These are phyloP conservation scores for Salix purpurea DNA, from an alignment of 345 rosid genomes.

Conservation along the genomic window DNA sequence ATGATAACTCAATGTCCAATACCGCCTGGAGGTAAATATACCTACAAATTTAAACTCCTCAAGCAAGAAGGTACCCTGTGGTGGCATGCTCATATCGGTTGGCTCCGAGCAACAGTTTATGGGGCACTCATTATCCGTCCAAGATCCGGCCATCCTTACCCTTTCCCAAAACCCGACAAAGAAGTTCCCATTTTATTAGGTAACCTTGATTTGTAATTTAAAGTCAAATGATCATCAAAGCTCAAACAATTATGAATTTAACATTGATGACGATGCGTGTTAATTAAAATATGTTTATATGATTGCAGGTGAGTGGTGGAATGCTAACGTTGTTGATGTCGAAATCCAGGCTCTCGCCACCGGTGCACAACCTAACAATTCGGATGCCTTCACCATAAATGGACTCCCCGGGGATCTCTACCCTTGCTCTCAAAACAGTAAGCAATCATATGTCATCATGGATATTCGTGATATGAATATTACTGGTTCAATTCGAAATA, in stretches of 20 bases:
- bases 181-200: slow-evolving; percentile 80
- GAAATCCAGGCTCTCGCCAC: slow-evolving; percentile 47
- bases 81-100: slow-evolving; percentile 86
- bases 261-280: neutral
- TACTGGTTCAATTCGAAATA: too few species aligned
- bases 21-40: slow-evolving; percentile 51
- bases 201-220: slow-evolving; percentile 17
- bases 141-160: slow-evolving; percentile 50
- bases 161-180: slow-evolving; percentile 66
- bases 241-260: neutral
- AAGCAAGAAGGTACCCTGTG: slow-evolving; percentile 88
- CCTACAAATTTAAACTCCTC: slow-evolving; percentile 56
- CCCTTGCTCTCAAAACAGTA: slow-evolving; percentile 63
- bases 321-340: slow-evolving; percentile 59
- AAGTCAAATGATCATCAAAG: neutral
- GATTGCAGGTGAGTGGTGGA: slow-evolving; percentile 86
- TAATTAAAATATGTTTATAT: neutral
- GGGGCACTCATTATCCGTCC: slow-evolving; percentile 86
- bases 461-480: neutral
- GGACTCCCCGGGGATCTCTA: slow-evolving; percentile 87
- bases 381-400: slow-evolving; percentile 82
- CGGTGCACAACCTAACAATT: slow-evolving; percentile 53
- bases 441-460: slow-evolving; percentile 4
- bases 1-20: slow-evolving; percentile 85
- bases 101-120: slow-evolving; percentile 76